Evolutionary conservation across 2,329 filamentous ascomycete species (phyloP).

Genomic region (Trichoderma sp.): DNA sequence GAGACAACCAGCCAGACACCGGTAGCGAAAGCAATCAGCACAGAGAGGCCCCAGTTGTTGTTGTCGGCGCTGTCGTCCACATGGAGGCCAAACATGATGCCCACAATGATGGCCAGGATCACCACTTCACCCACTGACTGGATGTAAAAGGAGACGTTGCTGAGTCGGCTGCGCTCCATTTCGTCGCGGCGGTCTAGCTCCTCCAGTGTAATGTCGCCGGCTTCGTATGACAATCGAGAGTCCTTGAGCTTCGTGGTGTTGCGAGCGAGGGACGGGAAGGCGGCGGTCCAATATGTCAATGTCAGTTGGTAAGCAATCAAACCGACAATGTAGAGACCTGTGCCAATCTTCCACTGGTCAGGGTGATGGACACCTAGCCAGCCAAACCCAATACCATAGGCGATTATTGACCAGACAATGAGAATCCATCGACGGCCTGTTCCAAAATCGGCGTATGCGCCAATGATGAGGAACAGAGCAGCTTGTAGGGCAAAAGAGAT

Average conservation of each 20-base stretch:
- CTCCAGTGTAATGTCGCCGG: constrained; percentile 53
- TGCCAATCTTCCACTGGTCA: constrained; percentile 60
- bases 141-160: constrained; percentile 65
- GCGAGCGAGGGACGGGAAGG: constrained; percentile 45
- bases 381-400: constrained; percentile 65
- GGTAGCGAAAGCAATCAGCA: constrained; percentile 65
- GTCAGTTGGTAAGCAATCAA: constrained; percentile 67
- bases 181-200: constrained; percentile 64
- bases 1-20: constrained; percentile 65
- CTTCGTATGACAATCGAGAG: constrained; percentile 34
- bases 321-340: constrained; percentile 66
- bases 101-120: constrained; percentile 65
- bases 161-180: constrained; percentile 63
- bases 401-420: constrained; percentile 59
- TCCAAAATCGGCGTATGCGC: constrained; percentile 64
- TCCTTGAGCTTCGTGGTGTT: constrained; percentile 39
- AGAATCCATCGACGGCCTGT: constrained; percentile 61
- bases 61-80: constrained; percentile 60
- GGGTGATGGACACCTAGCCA: constrained; percentile 66
- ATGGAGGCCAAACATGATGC: constrained; percentile 61
- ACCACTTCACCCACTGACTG: constrained; percentile 63
- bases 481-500: constrained; percentile 69
- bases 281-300: constrained; percentile 69
- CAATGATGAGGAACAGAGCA: constrained; percentile 54
- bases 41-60: constrained; percentile 67